These are phyloP conservation scores for Colletotrichum sp. DNA, from an alignment of 2,329 filamentous ascomycete species.

Conservation along the genomic window DNA sequence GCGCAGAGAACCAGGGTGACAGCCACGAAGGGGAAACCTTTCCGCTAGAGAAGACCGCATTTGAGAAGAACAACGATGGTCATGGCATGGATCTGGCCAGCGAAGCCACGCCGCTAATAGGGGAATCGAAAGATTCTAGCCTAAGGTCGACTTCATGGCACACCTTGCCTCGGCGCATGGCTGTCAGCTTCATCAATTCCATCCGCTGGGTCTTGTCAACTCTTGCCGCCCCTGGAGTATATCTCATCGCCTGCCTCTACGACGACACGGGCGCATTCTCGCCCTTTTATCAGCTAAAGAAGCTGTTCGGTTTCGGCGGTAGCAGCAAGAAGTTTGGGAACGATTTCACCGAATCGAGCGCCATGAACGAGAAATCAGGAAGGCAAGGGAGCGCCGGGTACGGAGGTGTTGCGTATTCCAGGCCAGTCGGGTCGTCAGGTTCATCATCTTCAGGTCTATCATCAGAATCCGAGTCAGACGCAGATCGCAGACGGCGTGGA, in stretches of 20 bases:
- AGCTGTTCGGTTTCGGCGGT: constrained; percentile 58
- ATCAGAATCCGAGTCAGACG: constrained; percentile 74
- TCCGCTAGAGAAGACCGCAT: constrained; percentile 14
- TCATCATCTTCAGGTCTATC: constrained; percentile 69
- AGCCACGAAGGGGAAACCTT: constrained; percentile 35
- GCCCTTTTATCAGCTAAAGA: constrained; percentile 74
- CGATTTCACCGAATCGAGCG: constrained; percentile 31
- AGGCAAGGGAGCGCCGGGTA: constrained; percentile 18
- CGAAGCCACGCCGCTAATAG: constrained; percentile 75
- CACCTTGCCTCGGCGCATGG: constrained; percentile 70
- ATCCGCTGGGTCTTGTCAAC: constrained; percentile 81
- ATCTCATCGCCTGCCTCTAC: constrained; percentile 83
- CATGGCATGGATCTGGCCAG: constrained; percentile 34
- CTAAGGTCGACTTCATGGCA: constrained; percentile 54
- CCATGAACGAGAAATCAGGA: constrained; percentile 33
- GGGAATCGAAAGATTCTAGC: constrained; percentile 17
- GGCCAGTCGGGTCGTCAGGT: constrained; percentile 40
- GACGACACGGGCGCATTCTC: constrained; percentile 81
- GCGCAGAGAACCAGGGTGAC: constrained; percentile 26
- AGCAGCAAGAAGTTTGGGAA: constrained; percentile 53
- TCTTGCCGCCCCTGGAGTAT: constrained; percentile 79
- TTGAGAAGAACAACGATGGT: background rate
- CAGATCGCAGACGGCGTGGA: constrained; percentile 36
- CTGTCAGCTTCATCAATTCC: constrained; percentile 74
- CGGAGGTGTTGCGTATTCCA: constrained; percentile 18